These are phyloP conservation scores for Phytophthora europaea DNA, from an alignment of 352 stramenopile species.

Conservation along the genomic window DNA sequence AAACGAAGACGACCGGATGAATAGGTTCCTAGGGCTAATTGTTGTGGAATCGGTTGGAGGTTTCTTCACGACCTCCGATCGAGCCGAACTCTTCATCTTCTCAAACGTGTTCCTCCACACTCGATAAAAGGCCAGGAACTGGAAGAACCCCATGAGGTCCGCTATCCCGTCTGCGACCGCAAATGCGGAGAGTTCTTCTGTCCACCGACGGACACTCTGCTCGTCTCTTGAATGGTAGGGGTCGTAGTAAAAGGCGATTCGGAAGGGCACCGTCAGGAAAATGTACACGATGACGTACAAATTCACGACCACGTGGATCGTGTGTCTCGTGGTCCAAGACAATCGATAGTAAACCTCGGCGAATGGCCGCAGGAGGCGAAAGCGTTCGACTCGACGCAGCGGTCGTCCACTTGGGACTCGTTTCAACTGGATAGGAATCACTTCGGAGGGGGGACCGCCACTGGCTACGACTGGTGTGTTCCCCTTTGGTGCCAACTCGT, in stretches of 20 bases:
- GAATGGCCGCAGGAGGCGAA: constrained; percentile 1
- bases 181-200: constrained; percentile 50
- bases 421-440: not conserved
- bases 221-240: not conserved
- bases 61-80: constrained; percentile 60
- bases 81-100: constrained; percentile 46
- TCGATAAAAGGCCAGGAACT: constrained; percentile 56
- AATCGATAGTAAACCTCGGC: constrained; percentile 5
- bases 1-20: constrained; percentile 5
- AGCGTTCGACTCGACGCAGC: not conserved
- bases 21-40: constrained; percentile 21
- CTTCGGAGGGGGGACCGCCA: not conserved
- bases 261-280: constrained; percentile 26
- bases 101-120: constrained; percentile 47
- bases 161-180: constrained; percentile 46
- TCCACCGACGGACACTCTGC: constrained; percentile 36
- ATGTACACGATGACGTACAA: constrained; percentile 12
- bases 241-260: constrained; percentile 24
- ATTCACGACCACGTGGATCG: not conserved
- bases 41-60: constrained; percentile 38
- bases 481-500: not conserved
- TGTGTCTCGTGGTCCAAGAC: constrained; percentile 12
- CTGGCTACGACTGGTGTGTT: no score
- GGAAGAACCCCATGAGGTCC: constrained; percentile 51
- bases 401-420: not conserved